Evolutionary conservation across 2,329 filamentous ascomycete species (phyloP).

Genomic region (Phoma sp.): DNA sequence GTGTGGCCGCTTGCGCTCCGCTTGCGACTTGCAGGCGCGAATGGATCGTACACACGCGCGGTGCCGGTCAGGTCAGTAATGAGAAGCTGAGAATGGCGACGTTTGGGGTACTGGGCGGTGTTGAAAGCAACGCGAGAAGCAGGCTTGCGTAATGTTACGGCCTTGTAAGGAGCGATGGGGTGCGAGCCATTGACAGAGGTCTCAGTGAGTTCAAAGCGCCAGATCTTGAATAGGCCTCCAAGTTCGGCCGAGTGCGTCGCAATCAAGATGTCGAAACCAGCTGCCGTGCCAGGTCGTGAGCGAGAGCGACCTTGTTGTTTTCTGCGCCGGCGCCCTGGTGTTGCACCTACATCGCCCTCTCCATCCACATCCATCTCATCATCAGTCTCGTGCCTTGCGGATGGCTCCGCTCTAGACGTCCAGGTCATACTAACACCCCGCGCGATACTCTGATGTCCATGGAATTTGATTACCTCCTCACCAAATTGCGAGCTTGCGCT

Average conservation of each 20-base stretch:
- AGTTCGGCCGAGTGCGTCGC: constrained; percentile 51
- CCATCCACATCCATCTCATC: constrained; percentile 48
- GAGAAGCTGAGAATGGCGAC: constrained; percentile 61
- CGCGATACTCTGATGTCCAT: constrained; percentile 59
- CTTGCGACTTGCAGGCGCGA: constrained; percentile 45
- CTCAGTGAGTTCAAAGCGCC: constrained; percentile 48
- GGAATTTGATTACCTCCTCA: constrained; percentile 58
- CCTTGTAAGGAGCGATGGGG: constrained; percentile 53
- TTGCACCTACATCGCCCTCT: constrained; percentile 28
- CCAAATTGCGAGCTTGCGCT: constrained; percentile 40
- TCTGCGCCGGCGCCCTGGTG: constrained; percentile 26
- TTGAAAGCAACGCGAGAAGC: constrained; percentile 62
- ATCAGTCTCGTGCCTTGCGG: constrained; percentile 23
- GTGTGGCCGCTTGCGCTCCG: constrained; percentile 24
- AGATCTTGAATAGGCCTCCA: constrained; percentile 50
- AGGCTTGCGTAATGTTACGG: constrained; percentile 56
- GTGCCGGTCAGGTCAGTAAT: constrained; percentile 61
- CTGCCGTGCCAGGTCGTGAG: constrained; percentile 24
- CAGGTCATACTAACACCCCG: constrained; percentile 61
- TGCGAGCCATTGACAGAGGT: constrained; percentile 45
- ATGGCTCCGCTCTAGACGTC: constrained; percentile 44
- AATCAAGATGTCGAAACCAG: constrained; percentile 50
- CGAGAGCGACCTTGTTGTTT: constrained; percentile 31
- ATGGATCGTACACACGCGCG: constrained; percentile 64
- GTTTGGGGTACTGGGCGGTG: constrained; percentile 58